Base-by-base conservation (phyloP, 495 filamentous ascomycete genomes). In the Bombardia bombarda region DNA sequence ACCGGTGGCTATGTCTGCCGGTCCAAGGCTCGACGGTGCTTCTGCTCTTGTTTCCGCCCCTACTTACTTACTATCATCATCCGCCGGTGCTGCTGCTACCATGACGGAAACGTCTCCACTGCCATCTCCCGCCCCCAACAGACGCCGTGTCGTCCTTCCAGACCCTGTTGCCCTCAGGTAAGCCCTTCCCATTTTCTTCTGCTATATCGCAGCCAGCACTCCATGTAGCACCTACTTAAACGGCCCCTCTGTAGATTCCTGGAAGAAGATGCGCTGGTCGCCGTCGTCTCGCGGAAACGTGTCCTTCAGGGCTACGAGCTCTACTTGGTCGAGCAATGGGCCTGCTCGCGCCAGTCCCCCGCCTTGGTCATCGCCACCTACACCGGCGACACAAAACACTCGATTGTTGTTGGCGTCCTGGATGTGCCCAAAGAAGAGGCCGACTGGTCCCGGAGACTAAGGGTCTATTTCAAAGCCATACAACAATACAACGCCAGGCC, bases 271-370 rank as follows among this genome's bases (percentile, higher is more conserved):
- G 69, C 85, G 1, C 79, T 77, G 0, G 86, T 86, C 2, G 75
- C 71, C 3, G 81, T 95, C 12, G 72, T 95, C 9, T 74, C 86
- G 45, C 82, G 84, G 22, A 76, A 78, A 35, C 64, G 67, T 36
- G 65, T 70, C 23, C 74, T 98, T 17, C 62, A 79, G 36, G 93
- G 93, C 45, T 97, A 96, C 58, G 90, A 96, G 57, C 67, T 90
- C 38, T 97, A 97, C 65, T 63, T 97, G 26, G 89, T 98, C 43
- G 92, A 97, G 61, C 92, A 98, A 77, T 98, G 92, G 93, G 87
- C 87, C 9, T 95, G 88, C 60, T 95, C 90, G 7, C 79, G 92
- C 42, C 72, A 78, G 23, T 84, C 95, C 51, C 92, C 90, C 6
- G 95, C 90, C 20, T 86, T 92, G 48, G 78, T 94, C 21, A 95